Conservation (phyloP, 2,329 filamentous ascomycete species). For the Claviceps sp. region DNA sequence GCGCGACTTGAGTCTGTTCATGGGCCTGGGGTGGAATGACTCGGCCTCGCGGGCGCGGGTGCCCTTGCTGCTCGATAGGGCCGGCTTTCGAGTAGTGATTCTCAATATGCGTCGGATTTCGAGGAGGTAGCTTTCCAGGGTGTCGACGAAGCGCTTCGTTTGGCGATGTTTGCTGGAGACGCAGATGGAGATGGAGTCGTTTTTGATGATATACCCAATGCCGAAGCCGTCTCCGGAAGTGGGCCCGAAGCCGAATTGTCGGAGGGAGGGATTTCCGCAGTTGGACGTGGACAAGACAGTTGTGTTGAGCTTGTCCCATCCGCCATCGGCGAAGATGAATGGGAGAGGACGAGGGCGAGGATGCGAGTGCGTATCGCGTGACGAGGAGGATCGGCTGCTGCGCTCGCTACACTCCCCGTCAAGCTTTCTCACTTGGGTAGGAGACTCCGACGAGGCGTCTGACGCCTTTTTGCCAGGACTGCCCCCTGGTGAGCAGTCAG, state of each 20-base stretch:
- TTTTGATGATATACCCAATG: constrained; percentile 97
- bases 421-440: constrained; percentile 19
- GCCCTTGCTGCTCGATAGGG: constrained; percentile 26
- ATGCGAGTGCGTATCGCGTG: constrained; percentile 25
- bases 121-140: constrained; percentile 77
- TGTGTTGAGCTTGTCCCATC: constrained; percentile 91
- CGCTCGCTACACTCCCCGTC: constrained; percentile 34
- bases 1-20: constrained; percentile 50
- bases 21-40: constrained; percentile 20
- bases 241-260: constrained; percentile 93
- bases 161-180: constrained; percentile 89
- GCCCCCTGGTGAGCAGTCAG: constrained; percentile 37
- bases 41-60: constrained; percentile 43
- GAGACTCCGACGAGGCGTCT: constrained; percentile 18
- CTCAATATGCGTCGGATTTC: constrained; percentile 79
- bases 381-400: constrained; percentile 40
- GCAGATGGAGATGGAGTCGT: constrained; percentile 66
- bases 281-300: constrained; percentile 96
- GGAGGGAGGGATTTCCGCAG: constrained; percentile 87
- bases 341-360: constrained; percentile 39
- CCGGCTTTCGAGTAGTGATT: constrained; percentile 42
- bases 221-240: constrained; percentile 90
- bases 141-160: constrained; percentile 79
- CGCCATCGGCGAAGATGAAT: constrained; percentile 69
- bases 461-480: constrained; percentile 40